Base-by-base conservation (phyloP, 345 rosid genomes). In the Populus deltoides region DNA sequence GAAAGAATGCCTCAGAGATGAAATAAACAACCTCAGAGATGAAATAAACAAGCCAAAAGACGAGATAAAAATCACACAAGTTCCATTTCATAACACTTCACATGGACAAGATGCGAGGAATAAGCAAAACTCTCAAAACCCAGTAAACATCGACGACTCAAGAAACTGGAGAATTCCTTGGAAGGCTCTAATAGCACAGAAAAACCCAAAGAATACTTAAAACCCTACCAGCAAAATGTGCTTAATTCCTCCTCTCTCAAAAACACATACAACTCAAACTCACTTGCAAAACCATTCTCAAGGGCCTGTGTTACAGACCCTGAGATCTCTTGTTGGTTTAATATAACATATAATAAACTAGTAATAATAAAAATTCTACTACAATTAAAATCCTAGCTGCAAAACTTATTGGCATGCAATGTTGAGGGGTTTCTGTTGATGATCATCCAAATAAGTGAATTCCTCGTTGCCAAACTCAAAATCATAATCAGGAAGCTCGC, bases 401-500 rank as follows among this genome's bases (percentile, higher is more conserved):
- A 93, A 96, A 92, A 96, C 93, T 93, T 88, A 89, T 65, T 81
- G 89, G 91, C 97, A 93, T 6, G 87, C 80, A 2, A 90, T 90
- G 70, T 89, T 89, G 73, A 73, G 69, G 7, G 81, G 79, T 18
- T 69, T 81, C 5, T 81, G 77, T 38, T 74, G 75, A 67, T 61
- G 79, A 66, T 79, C 83, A 76, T 83, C 86, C 75, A 83, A 67
- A 57, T 76, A 83, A 13, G 72, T 78, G 65, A 84, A 85, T 22
- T 90, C 92, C n/a, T 86, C 85, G 47, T 80, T 86, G 57, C 82
- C 85, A 4, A 88, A 83, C 67, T 84, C 92, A 15, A 88, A 84
- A 78, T 93, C 92, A 51, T 55, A 93, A 78, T 95, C 98, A 0
- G 98, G 98, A 15, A 95, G 92, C 78, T 85, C 93, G 3, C 88